phyloP scores from a whole-genome alignment of 495 filamentous ascomycete genomes.

The Aspergillus diversus region DNA sequence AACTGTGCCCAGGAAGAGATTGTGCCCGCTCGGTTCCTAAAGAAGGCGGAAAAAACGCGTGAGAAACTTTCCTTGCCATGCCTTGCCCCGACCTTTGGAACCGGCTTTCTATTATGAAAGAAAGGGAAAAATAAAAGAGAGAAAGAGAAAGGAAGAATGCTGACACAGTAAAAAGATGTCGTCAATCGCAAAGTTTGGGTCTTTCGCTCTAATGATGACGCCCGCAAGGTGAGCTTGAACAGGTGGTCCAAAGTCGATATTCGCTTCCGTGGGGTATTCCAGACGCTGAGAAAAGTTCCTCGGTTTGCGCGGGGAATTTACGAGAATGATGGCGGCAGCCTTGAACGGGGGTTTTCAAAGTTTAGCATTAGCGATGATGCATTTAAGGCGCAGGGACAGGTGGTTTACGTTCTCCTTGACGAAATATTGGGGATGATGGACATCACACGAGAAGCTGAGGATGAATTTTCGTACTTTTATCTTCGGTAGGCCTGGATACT shows the following conservation, averaged over 20 bases:
- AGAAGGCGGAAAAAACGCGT: constrained; percentile 26
- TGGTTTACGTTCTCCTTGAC: constrained; percentile 36
- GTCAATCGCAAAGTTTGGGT: constrained; percentile 31
- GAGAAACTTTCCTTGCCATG: constrained; percentile 17
- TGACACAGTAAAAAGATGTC: constrained; percentile 17
- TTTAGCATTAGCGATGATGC: constrained; percentile 11
- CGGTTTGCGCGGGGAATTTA: constrained; percentile 29
- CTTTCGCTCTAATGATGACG: constrained; percentile 30
- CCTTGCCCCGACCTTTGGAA: background rate
- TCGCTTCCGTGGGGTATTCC: constrained; percentile 35
- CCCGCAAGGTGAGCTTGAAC: constrained; percentile 23
- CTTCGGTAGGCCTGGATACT: constrained; percentile 24
- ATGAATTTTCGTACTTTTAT: constrained; percentile 19
- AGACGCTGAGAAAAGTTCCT: constrained; percentile 32
- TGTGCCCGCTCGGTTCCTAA: constrained; percentile 27
- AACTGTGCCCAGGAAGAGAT: constrained; percentile 29
- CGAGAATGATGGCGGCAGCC: constrained; percentile 20
- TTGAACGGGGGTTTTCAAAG: background rate
- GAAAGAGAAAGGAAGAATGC: background rate
- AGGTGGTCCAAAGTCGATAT: constrained; percentile 35
- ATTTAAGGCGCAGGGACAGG: constrained; percentile 28
- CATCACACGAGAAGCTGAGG: constrained; percentile 21
- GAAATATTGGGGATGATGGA: constrained; percentile 29
- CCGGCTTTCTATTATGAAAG: background rate
- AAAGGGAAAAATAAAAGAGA: background rate